Conservation (phyloP, 75 land plant genomes). For the Adiantum capillusveneris region DNA sequence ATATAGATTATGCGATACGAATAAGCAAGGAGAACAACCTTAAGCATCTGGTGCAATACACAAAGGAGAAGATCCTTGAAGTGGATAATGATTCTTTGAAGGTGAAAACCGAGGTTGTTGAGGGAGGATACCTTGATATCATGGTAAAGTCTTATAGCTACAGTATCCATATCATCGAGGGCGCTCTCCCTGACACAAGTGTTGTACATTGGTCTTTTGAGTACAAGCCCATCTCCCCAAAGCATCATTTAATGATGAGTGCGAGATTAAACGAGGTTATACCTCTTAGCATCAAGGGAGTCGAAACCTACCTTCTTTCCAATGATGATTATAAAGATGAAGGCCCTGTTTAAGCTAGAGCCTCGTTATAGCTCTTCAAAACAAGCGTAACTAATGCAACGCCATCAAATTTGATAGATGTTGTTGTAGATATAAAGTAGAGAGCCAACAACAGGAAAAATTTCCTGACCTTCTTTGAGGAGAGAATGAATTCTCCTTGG, state of each 20-base stretch:
- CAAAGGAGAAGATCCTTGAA: conserved; percentile 3
- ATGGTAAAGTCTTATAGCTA: neutral
- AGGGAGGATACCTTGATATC: neutral
- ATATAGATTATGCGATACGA: neutral
- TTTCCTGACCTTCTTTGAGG: too few species aligned
- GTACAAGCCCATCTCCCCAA: neutral
- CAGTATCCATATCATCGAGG: conserved; percentile 2
- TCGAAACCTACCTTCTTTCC: neutral
- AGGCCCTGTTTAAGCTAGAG: too few species aligned
- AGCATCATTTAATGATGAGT: neutral
- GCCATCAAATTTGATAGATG: too few species aligned
- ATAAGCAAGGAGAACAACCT: neutral
- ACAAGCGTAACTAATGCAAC: too few species aligned
- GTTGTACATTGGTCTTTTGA: neutral
- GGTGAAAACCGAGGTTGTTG: neutral
- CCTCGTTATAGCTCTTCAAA: too few species aligned
- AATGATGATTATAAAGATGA: neutral
- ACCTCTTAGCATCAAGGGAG: neutral
- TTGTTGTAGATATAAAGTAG: too few species aligned
- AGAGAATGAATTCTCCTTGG: too few species aligned
- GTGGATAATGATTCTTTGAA: neutral
- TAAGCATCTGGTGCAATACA: neutral
- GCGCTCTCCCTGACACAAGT: neutral
- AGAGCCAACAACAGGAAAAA: too few species aligned
- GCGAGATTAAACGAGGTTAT: neutral